These are phyloP conservation scores for Penicillium aurantiogriseum DNA, from an alignment of 2,329 filamentous ascomycete genomes.

Conservation along the genomic window DNA sequence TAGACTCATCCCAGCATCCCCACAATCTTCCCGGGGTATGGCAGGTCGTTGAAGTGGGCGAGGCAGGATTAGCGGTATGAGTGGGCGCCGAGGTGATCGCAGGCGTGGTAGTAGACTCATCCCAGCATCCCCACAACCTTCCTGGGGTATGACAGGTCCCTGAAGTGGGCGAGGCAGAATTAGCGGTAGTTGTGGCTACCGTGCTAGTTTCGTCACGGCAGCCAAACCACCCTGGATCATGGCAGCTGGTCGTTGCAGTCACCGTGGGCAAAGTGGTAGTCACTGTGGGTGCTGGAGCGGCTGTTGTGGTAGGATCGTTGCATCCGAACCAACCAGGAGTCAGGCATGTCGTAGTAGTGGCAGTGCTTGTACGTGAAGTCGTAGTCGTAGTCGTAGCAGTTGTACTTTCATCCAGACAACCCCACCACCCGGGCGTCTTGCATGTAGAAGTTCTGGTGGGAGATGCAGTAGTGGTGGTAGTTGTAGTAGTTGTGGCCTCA, in stretches of 20 bases:
- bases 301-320: conserved; percentile 34
- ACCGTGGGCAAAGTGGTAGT: conserved; percentile 4
- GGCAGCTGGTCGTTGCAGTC: conserved; percentile 24
- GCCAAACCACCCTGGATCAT: conserved; percentile 34
- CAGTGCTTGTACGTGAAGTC: conserved; percentile 25
- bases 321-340: conserved; percentile 42
- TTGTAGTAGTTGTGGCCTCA: conserved; percentile 65
- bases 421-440: conserved; percentile 36
- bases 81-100: background rate
- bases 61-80: background rate
- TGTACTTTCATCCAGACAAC: conserved; percentile 30
- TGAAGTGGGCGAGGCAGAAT: background rate
- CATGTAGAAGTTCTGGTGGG: conserved; percentile 63
- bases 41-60: background rate
- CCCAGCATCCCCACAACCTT: background rate
- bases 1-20: background rate
- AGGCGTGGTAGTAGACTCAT: background rate
- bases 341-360: conserved; percentile 35
- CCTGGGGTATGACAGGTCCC: background rate
- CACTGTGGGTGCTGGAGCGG: conserved; percentile 16
- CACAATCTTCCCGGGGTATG: background rate
- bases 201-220: conserved; percentile 28
- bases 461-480: conserved; percentile 57
- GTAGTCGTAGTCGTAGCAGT: conserved; percentile 19
- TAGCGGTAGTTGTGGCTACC: background rate